Percentiles rank a stretch among this genome's conserved stretches.
Conservation (phyloP, 2,329 filamentous ascomycete genomes). For the Calonectria fujianensis region DNA sequence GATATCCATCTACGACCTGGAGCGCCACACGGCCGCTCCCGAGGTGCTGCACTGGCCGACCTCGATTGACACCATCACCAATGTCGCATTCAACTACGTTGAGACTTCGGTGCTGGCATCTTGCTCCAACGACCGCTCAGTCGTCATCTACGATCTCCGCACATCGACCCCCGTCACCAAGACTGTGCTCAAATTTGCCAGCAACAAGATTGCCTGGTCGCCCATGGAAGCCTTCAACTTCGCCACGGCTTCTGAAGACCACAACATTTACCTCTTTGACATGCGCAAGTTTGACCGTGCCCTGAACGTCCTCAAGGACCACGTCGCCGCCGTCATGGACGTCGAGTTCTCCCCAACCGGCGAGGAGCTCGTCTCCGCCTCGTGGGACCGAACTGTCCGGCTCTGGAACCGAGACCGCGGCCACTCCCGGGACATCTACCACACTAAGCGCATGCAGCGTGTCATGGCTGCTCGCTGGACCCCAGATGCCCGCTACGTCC, state of each 20-base stretch:
- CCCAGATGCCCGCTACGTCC: slow-evolving; percentile 90
- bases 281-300: slow-evolving; percentile 93
- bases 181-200: slow-evolving; percentile 86
- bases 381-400: slow-evolving; percentile 89
- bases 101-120: slow-evolving; percentile 94
- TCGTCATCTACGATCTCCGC: slow-evolving; percentile 94
- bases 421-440: slow-evolving; percentile 94
- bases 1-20: slow-evolving; percentile 92
- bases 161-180: slow-evolving; percentile 89
- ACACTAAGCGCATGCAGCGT: slow-evolving; percentile 98
- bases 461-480: slow-evolving; percentile 91
- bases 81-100: slow-evolving; percentile 92
- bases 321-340: slow-evolving; percentile 95
- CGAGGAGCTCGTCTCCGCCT: slow-evolving; percentile 92
- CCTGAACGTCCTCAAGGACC: slow-evolving; percentile 91
- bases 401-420: slow-evolving; percentile 88
- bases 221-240: slow-evolving; percentile 98
- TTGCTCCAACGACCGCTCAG: slow-evolving; percentile 87
- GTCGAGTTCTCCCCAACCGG: slow-evolving; percentile 96
- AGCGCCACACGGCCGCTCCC: slow-evolving; percentile 85
- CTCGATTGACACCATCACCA: slow-evolving; percentile 90
- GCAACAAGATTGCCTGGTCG: slow-evolving; percentile 92
- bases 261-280: slow-evolving; percentile 92
- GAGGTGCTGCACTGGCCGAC: slow-evolving; percentile 93
- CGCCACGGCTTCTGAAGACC: slow-evolving; percentile 94